Base-by-base conservation (phyloP, 2,329 filamentous ascomycete species). In the Dothidotthia symphoricarpi region DNA sequence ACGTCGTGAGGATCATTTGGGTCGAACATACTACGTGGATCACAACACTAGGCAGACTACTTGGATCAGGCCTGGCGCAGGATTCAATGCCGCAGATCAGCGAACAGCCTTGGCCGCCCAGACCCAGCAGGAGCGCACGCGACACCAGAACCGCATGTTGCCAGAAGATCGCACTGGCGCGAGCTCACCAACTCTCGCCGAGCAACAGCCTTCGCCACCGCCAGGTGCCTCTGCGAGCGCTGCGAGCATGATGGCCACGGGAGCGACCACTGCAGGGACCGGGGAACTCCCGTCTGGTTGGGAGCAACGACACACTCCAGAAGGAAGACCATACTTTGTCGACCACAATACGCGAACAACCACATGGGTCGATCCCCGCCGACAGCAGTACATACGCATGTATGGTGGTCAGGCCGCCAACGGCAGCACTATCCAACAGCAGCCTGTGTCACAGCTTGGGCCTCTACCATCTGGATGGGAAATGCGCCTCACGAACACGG, bases 271-370 rank as follows among this genome's bases (percentile, higher is more conserved):
- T 51, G 88, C 91, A 36, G 93, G 93, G 28, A 91, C 88, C 42
- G 93, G 93, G 45, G 93, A 98, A 69, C 81, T 98, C 43, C 93
- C 93, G 26, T 84, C 91, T 14, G 88, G 91, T 17, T 98, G 93
- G 93, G 93, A 98, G 69, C 89, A 96, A 67, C 79, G 93, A 55
- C 90, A 88, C 69, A 98, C 93, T 0, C 91, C 93, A 0, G 93
- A 98, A 74, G 90, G 91, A 17, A 82, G 93, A 34, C 80, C 91
- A 7, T 98, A 98, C 70, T 98, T 96, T 68, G 93, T 98, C 33
- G 93, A 98, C 65, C 93, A 98, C 70, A 98, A 97, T 66, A 97
- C 93, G 8, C 82, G 93, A 50, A 97, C 93, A 1, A 98, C 93
- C 0, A 97, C 93, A 1, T 98, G 93, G 93, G 93, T 98, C 12